These are phyloP conservation scores for Rugonectria rugulosa DNA, from an alignment of 2,329 filamentous ascomycete genomes.

Conservation along the genomic window DNA sequence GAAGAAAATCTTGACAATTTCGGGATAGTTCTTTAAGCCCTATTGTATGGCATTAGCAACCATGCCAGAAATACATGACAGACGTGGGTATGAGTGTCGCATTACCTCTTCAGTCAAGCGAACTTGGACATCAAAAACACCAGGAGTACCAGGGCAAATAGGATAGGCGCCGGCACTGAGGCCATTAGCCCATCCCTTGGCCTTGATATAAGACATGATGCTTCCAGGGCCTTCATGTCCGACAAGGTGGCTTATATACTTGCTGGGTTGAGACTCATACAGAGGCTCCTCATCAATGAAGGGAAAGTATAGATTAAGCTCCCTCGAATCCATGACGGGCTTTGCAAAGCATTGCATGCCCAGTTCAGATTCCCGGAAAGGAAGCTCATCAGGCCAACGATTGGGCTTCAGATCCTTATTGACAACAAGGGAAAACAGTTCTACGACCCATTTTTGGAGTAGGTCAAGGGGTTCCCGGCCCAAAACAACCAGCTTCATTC, in stretches of 20 bases:
- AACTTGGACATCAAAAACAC: slow-evolving; percentile 81
- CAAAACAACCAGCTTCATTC: slow-evolving; percentile 90
- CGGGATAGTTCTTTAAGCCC: slow-evolving; percentile 79
- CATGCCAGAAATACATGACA: neutral
- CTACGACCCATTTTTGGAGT: slow-evolving; percentile 82
- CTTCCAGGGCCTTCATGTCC: slow-evolving; percentile 94
- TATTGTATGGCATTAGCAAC: slow-evolving; percentile 37
- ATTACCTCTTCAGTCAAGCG: slow-evolving; percentile 80
- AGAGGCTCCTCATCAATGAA: slow-evolving; percentile 84
- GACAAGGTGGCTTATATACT: slow-evolving; percentile 88
- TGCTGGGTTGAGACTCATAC: slow-evolving; percentile 81
- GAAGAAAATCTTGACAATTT: slow-evolving; percentile 85
- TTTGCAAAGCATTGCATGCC: slow-evolving; percentile 83
- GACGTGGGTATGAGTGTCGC: neutral
- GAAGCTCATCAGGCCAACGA: slow-evolving; percentile 60
- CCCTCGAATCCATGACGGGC: slow-evolving; percentile 87
- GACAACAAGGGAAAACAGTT: slow-evolving; percentile 81
- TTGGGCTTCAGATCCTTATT: slow-evolving; percentile 80
- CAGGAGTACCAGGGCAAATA: slow-evolving; percentile 78
- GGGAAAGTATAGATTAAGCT: slow-evolving; percentile 81
- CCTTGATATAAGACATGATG: slow-evolving; percentile 88
- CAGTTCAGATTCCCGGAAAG: slow-evolving; percentile 58
- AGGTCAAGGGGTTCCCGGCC: slow-evolving; percentile 84
- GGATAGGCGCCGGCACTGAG: slow-evolving; percentile 79
- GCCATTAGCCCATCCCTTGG: slow-evolving; percentile 87